Conservation (phyloP, 2,329 filamentous ascomycete genomes). For the Diaporthe ampelina region DNA sequence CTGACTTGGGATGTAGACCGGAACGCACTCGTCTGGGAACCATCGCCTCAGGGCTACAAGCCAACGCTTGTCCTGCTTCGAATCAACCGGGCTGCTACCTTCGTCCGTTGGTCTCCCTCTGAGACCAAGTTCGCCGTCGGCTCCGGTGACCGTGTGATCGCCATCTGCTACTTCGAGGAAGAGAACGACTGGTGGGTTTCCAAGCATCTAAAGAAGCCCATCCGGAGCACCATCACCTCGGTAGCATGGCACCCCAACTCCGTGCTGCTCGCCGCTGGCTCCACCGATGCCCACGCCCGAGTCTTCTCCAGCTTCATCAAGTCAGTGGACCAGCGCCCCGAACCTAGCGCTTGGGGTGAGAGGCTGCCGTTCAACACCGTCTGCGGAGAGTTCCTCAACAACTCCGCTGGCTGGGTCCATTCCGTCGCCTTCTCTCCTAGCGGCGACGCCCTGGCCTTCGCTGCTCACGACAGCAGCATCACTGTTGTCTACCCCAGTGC, state of each 20-base stretch:
- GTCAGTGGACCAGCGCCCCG: conserved; percentile 87
- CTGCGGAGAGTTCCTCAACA: conserved; percentile 95
- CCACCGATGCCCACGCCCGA: conserved; percentile 95
- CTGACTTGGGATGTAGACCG: conserved; percentile 73
- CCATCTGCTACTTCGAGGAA: conserved; percentile 98
- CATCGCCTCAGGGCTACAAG: conserved; percentile 92
- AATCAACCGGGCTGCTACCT: conserved; percentile 96
- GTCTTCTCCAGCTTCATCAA: conserved; percentile 98
- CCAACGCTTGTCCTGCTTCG: conserved; percentile 96
- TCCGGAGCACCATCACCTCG: conserved; percentile 95
- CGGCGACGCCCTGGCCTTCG: conserved; percentile 93
- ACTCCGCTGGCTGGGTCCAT: conserved; percentile 97
- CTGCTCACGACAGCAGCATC: conserved; percentile 94
- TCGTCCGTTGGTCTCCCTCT: conserved; percentile 95
- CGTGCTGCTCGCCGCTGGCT: conserved; percentile 92
- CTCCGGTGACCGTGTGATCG: conserved; percentile 94
- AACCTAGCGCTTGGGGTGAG: conserved; percentile 93
- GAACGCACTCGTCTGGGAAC: conserved; percentile 98
- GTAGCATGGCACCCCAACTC: conserved; percentile 98
- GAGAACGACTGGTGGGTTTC: conserved; percentile 99
- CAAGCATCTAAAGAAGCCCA: conserved; percentile 99
- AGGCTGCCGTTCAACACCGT: conserved; percentile 97
- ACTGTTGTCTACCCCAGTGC: conserved; percentile 95
- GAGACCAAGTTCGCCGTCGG: conserved; percentile 98
- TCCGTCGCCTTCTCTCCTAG: conserved; percentile 92